These are phyloP conservation scores for Paracorniculantispora psalliotae DNA, from an alignment of 2,329 filamentous ascomycete genomes.

Conservation along the genomic window DNA sequence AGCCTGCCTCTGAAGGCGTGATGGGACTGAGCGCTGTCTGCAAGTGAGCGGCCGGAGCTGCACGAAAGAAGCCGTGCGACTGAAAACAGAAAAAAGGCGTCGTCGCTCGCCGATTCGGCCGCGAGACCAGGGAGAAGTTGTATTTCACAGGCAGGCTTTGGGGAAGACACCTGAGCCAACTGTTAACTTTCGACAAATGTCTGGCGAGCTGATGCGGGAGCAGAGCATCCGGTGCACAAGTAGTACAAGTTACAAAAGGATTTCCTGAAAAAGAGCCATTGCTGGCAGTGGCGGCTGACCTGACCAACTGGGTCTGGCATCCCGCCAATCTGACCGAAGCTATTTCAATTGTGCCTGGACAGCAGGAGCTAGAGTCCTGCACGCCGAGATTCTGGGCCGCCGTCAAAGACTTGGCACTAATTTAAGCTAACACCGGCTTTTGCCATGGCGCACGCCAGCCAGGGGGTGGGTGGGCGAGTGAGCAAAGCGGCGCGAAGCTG, in stretches of 20 bases:
- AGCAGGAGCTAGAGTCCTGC: not conserved
- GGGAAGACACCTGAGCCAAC: too few relatives aligned
- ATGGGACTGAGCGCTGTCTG: too few relatives aligned
- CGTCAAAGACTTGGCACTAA: constrained; percentile 3
- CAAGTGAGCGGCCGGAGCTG: not conserved
- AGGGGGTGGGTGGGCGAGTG: not conserved
- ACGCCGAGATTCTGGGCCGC: not conserved
- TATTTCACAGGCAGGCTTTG: too few relatives aligned
- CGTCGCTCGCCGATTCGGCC: too few relatives aligned
- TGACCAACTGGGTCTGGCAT: not conserved
- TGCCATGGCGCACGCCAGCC: too few relatives aligned
- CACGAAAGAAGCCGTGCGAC: not conserved
- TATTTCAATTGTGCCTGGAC: not conserved
- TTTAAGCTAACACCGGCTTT: not conserved
- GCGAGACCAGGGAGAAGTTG: too few relatives aligned
- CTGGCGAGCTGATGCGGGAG: not conserved
- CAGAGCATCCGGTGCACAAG: not conserved
- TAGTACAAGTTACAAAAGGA: not conserved
- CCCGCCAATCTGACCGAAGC: not conserved
- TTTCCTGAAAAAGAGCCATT: not conserved
- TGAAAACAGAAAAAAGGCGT: too few relatives aligned
- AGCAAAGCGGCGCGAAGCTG: not conserved
- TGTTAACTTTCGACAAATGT: too few relatives aligned
- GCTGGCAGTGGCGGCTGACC: not conserved
- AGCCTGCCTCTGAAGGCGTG: not conserved